phyloP scores from a whole-genome alignment of 768 basidiomycete species.

The Mycena capillaripes region DNA sequence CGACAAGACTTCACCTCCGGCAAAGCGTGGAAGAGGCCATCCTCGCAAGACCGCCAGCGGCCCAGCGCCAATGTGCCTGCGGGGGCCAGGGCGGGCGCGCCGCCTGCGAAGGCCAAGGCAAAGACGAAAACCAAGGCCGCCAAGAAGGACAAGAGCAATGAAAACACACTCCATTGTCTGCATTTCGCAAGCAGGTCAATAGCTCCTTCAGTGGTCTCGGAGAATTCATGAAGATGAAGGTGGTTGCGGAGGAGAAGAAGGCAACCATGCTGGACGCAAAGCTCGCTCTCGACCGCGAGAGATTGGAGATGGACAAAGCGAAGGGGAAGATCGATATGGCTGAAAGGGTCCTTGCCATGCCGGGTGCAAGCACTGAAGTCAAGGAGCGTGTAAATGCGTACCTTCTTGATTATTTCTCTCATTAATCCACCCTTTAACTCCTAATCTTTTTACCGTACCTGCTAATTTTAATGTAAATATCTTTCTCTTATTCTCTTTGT shows the following conservation, averaged over 20 bases:
- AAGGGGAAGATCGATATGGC: constrained; percentile 18
- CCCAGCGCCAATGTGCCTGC: too few species aligned
- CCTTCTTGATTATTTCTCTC: background rate
- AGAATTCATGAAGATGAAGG: constrained; percentile 8
- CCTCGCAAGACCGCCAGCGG: background rate
- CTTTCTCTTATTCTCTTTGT: too few species aligned
- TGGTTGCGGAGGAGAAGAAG: constrained; percentile 9
- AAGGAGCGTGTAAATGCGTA: background rate
- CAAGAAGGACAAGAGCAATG: background rate
- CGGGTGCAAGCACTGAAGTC: background rate
- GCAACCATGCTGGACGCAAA: background rate
- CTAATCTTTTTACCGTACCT: background rate
- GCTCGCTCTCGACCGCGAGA: constrained; percentile 4
- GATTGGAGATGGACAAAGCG: background rate
- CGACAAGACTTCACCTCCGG: background rate
- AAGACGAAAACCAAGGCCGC: background rate
- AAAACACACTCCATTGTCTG: background rate
- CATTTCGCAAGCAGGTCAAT: background rate
- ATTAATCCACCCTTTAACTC: background rate
- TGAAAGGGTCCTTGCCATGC: background rate
- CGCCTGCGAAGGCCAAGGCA: too few species aligned
- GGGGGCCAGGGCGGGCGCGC: background rate
- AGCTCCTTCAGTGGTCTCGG: constrained; percentile 7
- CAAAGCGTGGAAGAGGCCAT: background rate
- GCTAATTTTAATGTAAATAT: too few species aligned